These are phyloP conservation scores for Hagleromyces aurorensis DNA, from an alignment of 805 yeast species.

Conservation along the genomic window DNA sequence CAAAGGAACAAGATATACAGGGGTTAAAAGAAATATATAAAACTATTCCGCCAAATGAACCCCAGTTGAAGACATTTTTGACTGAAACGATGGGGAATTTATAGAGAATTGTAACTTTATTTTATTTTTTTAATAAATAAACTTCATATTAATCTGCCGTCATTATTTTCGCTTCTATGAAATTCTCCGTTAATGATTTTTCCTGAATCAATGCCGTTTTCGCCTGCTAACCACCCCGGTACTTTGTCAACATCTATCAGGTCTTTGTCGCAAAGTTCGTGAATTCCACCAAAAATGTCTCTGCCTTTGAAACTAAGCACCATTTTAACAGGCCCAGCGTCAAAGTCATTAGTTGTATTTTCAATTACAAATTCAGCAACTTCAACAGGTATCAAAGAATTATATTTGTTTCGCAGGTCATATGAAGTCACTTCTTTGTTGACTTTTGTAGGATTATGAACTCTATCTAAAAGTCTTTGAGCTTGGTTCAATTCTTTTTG, in stretches of 20 bases:
- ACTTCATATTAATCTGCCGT: constrained; percentile 19
- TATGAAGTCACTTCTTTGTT: constrained; percentile 3
- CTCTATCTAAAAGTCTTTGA: constrained; percentile 21
- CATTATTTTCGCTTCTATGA: constrained; percentile 8
- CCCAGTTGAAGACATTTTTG: constrained; percentile 17
- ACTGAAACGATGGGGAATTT: constrained; percentile 17
- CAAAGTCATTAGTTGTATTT: constrained; percentile 23
- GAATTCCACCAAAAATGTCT: constrained; percentile 74
- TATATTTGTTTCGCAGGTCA: constrained; percentile 27
- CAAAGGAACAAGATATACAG: constrained; percentile 22
- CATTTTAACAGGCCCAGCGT: too few species aligned
- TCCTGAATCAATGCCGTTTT: constrained; percentile 52
- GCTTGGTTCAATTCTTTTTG: constrained; percentile 37
- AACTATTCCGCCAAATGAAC: constrained; percentile 21
- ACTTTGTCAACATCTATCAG: constrained; percentile 45
- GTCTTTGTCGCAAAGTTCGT: constrained; percentile 49
- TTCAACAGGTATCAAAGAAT: constrained; percentile 54
- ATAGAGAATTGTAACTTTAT: too few species aligned
- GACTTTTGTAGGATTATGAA: constrained; percentile 15
- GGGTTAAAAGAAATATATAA: constrained; percentile 20
- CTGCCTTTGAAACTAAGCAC: constrained; percentile 44
- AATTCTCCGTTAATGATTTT: constrained; percentile 34
- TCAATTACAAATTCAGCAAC: constrained; percentile 39
- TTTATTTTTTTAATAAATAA: not conserved
- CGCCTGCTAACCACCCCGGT: constrained; percentile 78